Evolutionary conservation across 2,329 filamentous ascomycete species (phyloP).

Genomic region (Arthrobotrys conoides): DNA sequence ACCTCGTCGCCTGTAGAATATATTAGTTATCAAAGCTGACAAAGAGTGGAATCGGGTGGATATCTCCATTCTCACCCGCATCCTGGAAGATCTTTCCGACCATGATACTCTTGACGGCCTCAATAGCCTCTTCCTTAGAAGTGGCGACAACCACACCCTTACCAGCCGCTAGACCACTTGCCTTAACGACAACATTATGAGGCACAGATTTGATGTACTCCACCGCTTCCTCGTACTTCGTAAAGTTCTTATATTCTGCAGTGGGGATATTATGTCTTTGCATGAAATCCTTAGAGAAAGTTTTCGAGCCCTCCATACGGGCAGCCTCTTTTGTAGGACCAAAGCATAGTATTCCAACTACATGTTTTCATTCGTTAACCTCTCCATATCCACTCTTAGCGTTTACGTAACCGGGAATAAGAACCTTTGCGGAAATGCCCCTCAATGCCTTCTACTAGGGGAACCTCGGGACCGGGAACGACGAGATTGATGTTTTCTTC

Average conservation of each 20-base stretch:
- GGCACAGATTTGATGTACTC: slow-evolving; percentile 80
- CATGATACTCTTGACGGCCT: slow-evolving; percentile 91
- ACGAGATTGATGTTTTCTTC: slow-evolving; percentile 83
- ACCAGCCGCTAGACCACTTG: slow-evolving; percentile 88
- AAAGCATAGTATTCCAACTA: slow-evolving; percentile 82
- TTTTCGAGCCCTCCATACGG: slow-evolving; percentile 94
- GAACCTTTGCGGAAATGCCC: slow-evolving; percentile 78
- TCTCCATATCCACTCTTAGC: slow-evolving; percentile 30
- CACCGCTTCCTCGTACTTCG: slow-evolving; percentile 78
- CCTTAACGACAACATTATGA: slow-evolving; percentile 92
- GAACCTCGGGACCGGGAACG: slow-evolving; percentile 90
- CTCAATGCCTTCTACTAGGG: slow-evolving; percentile 91
- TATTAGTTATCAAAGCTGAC: neutral
- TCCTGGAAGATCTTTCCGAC: slow-evolving; percentile 85
- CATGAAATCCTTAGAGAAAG: slow-evolving; percentile 99
- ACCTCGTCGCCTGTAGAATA: slow-evolving; percentile 77
- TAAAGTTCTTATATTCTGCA: slow-evolving; percentile 90
- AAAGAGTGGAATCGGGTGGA: neutral
- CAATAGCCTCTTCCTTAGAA: slow-evolving; percentile 84
- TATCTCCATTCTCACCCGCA: slow-evolving; percentile 71
- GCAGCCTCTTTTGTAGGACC: slow-evolving; percentile 88
- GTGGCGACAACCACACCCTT: slow-evolving; percentile 94
- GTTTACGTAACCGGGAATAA: slow-evolving; percentile 65
- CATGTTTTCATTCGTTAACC: slow-evolving; percentile 24
- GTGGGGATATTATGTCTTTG: slow-evolving; percentile 89